Evolutionary conservation across 2,329 filamentous ascomycete genomes (phyloP).

Genomic region (Colletotrichum endophyticum): DNA sequence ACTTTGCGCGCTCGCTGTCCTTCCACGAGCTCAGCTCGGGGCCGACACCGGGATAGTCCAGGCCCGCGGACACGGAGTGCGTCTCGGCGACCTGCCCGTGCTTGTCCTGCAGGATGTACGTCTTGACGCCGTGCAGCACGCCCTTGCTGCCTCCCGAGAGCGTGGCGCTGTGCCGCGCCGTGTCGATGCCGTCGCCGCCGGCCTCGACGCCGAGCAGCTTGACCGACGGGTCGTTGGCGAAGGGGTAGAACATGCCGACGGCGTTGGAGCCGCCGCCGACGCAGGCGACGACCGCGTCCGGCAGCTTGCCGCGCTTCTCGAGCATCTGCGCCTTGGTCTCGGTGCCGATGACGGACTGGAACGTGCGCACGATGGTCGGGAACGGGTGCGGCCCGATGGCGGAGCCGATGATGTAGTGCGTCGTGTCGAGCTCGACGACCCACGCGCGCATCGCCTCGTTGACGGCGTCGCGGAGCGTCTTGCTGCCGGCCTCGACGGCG

Average conservation of each 20-base stretch:
- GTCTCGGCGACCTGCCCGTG: conserved; percentile 95
- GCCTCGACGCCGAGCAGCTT: conserved; percentile 94
- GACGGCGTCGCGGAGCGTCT: conserved; percentile 84
- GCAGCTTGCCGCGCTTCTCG: conserved; percentile 83
- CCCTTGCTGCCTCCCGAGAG: conserved; percentile 86
- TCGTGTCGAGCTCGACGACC: conserved; percentile 91
- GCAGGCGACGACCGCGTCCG: conserved; percentile 94
- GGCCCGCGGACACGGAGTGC: conserved; percentile 93
- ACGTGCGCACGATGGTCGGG: conserved; percentile 95
- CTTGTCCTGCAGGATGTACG: conserved; percentile 91
- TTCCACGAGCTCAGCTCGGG: conserved; percentile 95
- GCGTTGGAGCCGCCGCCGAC: conserved; percentile 96
- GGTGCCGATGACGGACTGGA: conserved; percentile 94
- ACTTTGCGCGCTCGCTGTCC: conserved; percentile 83
- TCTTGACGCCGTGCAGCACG: conserved; percentile 93
- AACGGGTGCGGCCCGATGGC: conserved; percentile 98
- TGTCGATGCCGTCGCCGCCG: conserved; percentile 90
- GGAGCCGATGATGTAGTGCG: conserved; percentile 97
- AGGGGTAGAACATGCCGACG: conserved; percentile 98
- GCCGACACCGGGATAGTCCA: conserved; percentile 97
- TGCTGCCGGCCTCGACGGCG: conserved; percentile 88
- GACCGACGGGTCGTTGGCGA: conserved; percentile 82
- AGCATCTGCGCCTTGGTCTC: conserved; percentile 95
- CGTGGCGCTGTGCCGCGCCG: conserved; percentile 84
- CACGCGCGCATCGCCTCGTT: conserved; percentile 95